phyloP scores from a whole-genome alignment of 257 asterid genomes.

The Solanum dulcamara region DNA sequence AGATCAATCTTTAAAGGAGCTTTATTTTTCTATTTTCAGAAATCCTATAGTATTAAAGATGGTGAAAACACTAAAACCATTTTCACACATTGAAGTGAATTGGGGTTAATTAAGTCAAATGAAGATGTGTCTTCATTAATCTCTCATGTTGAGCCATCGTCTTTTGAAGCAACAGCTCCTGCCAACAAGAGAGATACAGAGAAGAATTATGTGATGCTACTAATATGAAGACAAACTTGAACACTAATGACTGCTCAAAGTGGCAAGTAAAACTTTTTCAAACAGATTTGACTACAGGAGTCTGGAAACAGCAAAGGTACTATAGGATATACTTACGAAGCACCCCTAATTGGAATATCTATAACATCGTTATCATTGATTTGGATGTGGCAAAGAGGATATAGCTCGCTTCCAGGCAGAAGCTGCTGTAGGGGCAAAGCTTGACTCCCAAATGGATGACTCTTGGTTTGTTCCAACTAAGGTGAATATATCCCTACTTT shows the following conservation, averaged over 20 bases:
- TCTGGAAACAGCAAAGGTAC: neutral
- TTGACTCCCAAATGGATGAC: neutral
- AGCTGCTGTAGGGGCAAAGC: neutral
- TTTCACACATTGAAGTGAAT: slow-evolving; percentile 22
- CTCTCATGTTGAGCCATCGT: neutral
- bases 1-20: slow-evolving; percentile 9
- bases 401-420: neutral
- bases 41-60: neutral
- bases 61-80: slow-evolving; percentile 18
- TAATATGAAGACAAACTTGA: neutral
- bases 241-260: neutral
- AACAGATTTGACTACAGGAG: neutral
- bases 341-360: neutral
- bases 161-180: neutral
- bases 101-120: neutral
- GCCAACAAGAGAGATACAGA: neutral
- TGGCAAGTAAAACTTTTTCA: neutral
- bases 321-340: neutral
- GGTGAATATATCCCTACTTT: neutral
- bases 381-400: neutral
- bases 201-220: neutral
- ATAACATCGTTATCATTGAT: neutral
- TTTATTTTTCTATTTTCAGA: slow-evolving; percentile 1
- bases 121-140: neutral
- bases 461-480: neutral